Base-by-base conservation (phyloP, 257 asterid genomes). In the Solanum peruvianum region DNA sequence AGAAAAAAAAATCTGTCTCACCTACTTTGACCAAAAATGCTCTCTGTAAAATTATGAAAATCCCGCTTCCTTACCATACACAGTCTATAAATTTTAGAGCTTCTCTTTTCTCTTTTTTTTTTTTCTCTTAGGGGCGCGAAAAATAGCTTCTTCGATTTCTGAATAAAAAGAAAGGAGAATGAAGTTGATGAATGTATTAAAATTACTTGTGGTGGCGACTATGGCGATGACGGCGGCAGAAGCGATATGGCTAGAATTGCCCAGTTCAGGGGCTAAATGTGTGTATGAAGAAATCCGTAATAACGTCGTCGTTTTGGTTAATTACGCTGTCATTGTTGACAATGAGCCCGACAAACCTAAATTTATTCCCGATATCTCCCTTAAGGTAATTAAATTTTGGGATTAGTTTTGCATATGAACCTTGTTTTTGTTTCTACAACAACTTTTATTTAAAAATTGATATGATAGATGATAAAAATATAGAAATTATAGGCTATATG, bases 241-340 rank as follows among this genome's bases (percentile, higher is more conserved):
- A 29, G 95, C 95, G 3, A 15, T 96, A 86, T 96, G 97, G 98
- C 23, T 96, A 86, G 96, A 94, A 33, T 27, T 96, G 83, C 96
- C 98, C 16, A 88, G 49, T 27, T n/a, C 93, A 31, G 98, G 95
- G 37, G 42, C 90, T 49, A 96, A 93, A 91, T 95, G 99, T 86
- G 87, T 96, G 11, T 94, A 94, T 25, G 98, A 96, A 80, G 98
- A 93, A 11, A 45, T 96, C 64, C 93, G 87, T 87, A 90, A 18
- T 86, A 90, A 91, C 92, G 94, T 93, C 86, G 97, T 94, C 66
- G 98, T 94, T 87, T 83, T 95, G 89, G 93, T 90, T 6, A 94
- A 96, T 89, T 96, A 93, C 89, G 89, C 70, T 86, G 91, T 96
- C 72, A 90, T 93, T 91, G 58, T 88, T 86, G 96, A 93, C 29